Base-by-base conservation (phyloP, 495 filamentous ascomycete genomes). In the Neurospora tetraspora region DNA sequence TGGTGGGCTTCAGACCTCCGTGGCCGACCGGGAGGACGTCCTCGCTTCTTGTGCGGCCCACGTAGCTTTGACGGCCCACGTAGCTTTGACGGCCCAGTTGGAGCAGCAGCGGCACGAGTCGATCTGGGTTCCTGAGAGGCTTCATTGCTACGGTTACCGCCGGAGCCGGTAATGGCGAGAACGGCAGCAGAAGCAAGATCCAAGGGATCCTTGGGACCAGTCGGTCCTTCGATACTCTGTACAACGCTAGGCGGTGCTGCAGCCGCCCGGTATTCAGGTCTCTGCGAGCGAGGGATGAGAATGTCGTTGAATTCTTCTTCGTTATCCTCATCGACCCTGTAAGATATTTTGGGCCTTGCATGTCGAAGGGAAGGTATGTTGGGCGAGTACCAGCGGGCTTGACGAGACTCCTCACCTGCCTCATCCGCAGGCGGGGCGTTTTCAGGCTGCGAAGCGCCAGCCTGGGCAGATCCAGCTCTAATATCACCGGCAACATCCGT, bases 321-420 rank as follows among this genome's bases (percentile, higher is more conserved):
- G 18, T 75, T 75, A 23, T 82, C 76, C n/a, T 82, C 81, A 5
- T 77, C 76, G 27, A 82, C 80, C 6, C 79, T 68, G 61, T 85
- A 86, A 23, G 83, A 83, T 10, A 74, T 71, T 70, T 78, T 82
- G 34, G 85, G 84, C 68, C 81, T 82, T 39, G 85, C 83, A 70
- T 85, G 84, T 37, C 85, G 81, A 23, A 86, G 78, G 36, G 78
- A 74, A 39, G 84, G 83, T 3, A 75, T 69, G 37, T 83, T 82
- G 3, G 77, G 72, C 9, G 76, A 81, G 74, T 72, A 82, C 10
- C 43, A 75, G 20, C 68, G 75, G 42, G 42, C 42, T 38, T 71
- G 75, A 23, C 39, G 61, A 71, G 68, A 68, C 69, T 27, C 69
- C 61, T 45, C 73, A 40, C 70, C 72, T 39, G 53, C 34, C 31